These are phyloP conservation scores for Geotrichum aggregatum DNA, from an alignment of 1,139 yeast genomes.

Conservation along the genomic window DNA sequence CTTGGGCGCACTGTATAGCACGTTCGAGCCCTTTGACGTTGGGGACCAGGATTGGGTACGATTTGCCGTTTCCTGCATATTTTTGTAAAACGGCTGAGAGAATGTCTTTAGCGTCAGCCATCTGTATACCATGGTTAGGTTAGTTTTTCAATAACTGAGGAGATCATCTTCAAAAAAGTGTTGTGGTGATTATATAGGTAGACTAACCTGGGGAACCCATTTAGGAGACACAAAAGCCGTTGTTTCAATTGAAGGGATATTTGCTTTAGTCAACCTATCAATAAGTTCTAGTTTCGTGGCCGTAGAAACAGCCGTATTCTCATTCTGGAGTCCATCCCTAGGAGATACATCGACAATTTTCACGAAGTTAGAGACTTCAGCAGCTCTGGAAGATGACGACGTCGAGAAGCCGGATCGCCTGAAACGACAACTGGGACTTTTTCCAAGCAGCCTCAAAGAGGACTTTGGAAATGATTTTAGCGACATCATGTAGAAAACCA, in stretches of 20 bases:
- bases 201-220: slow-evolving; percentile 37
- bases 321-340: slow-evolving; percentile 40
- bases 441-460: no score
- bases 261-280: slow-evolving; percentile 33
- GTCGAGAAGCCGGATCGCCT: no score
- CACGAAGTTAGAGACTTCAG: slow-evolving; percentile 22
- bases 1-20: slow-evolving; percentile 27
- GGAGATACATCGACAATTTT: slow-evolving; percentile 39
- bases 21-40: slow-evolving; percentile 36
- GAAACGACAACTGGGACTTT: no score
- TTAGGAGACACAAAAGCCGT: slow-evolving; percentile 41
- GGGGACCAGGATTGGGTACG: slow-evolving; percentile 37
- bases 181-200: no score
- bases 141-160: no score
- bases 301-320: slow-evolving; percentile 34
- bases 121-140: no score
- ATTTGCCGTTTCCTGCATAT: slow-evolving; percentile 26
- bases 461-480: no score
- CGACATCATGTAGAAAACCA: no score
- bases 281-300: slow-evolving; percentile 35
- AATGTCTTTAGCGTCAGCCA: slow-evolving; percentile 21
- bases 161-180: no score
- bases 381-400: no score
- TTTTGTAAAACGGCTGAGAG: slow-evolving; percentile 7
- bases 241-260: slow-evolving; percentile 35